Evolutionary conservation across 2,329 filamentous ascomycete genomes (phyloP), one percentile per base, ranked within the genome.

Genomic region (Ceratocystis smalleyi): DNA sequence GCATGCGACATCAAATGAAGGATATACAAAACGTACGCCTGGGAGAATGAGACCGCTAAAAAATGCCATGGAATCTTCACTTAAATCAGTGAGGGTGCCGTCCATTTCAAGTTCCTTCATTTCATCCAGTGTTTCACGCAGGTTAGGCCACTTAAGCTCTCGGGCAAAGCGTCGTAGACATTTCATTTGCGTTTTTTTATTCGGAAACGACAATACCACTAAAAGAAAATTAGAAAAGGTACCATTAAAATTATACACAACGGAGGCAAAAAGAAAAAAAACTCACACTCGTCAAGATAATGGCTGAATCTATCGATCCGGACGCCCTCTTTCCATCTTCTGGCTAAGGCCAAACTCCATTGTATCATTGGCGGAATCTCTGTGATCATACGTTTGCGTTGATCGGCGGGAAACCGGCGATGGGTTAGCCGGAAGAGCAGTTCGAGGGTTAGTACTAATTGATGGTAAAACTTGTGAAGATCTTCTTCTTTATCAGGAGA

Each of bases 121-220:
- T 57, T 81, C 77, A 51, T 82, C 80, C 55, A 88, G 77, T 5
- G 87, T 83, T 66, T 83, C 82, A 22, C 76, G 76, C 66, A 89
- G 79, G 69, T 89, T 89, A 1, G 87, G 87, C 87, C 87, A 91
- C 72, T 88, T 89, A 77, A 91, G 83, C 70, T 81, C 82, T 70
- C 82, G 79, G 10, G 86, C 85, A 71, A 91, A 90, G 43, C 80
- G 79, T 68, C 81, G 81, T 54, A 91, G 75, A 71, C 85, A 83
- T 71, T 85, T 85, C 67, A 85, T 82, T 72, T 90, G 87, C 24
- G 81, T 78, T 70, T 81, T 81, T 74, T 86, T 86, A 63, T 83
- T 77, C 70, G 80, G 83, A 68, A 85, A 82, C 17, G 84, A 81
- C 57, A 89, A 81, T 66, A 78, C 80, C 59, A 88, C 81, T 73